Evolutionary conservation across 805 yeast species (phyloP).

Genomic region (Candida xyloterini): DNA sequence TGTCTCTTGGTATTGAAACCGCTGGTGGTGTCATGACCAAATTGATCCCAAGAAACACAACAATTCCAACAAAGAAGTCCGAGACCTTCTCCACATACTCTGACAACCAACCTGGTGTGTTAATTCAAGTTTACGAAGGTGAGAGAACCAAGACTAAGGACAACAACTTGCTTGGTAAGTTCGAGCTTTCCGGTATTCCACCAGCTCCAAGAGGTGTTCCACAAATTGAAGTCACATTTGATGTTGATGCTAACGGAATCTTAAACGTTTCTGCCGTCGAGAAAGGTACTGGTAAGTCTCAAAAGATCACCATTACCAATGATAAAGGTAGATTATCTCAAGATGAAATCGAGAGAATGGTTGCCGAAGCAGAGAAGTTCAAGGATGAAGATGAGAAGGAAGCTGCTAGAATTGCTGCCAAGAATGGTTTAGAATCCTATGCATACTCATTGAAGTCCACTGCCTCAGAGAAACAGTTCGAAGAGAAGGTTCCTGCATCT

Average conservation of each 20-base stretch:
- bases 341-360: conserved; percentile 63
- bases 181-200: conserved; percentile 69
- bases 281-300: conserved; percentile 51
- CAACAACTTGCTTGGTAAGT: conserved; percentile 73
- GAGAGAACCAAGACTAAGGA: conserved; percentile 77
- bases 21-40: conserved; percentile 84
- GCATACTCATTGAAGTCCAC: conserved; percentile 53
- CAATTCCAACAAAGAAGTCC: conserved; percentile 72
- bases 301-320: conserved; percentile 47
- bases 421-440: conserved; percentile 56
- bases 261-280: conserved; percentile 58
- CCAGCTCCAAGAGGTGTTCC: conserved; percentile 78
- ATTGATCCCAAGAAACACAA: conserved; percentile 71
- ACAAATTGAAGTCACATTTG: conserved; percentile 73
- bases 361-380: conserved; percentile 60
- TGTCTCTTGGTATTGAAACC: conserved; percentile 79
- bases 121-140: conserved; percentile 76
- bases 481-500: conserved; percentile 39
- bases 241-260: conserved; percentile 78
- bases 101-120: conserved; percentile 82
- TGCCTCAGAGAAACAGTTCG: conserved; percentile 37
- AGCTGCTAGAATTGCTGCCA: conserved; percentile 53
- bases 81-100: conserved; percentile 79
- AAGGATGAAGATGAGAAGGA: conserved; percentile 62
- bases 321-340: conserved; percentile 56